Percentiles rank a stretch among this genome's conserved stretches.
Conservation (phyloP, 2,329 filamentous ascomycete genomes). For the Cladosporium cucumerinum region DNA sequence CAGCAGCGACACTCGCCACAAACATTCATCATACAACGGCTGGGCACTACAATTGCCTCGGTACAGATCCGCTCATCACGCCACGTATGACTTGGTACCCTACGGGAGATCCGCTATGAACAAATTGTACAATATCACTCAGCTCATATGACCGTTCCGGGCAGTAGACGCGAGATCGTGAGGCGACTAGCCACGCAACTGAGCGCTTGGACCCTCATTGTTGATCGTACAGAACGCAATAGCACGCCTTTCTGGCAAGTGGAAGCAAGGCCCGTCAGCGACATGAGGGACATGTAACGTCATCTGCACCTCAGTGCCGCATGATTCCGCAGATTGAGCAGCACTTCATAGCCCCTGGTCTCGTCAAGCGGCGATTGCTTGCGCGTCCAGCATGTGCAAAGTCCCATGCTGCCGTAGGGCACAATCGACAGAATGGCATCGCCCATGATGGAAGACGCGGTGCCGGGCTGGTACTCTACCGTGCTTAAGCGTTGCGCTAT, state of each 20-base stretch:
- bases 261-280: background rate
- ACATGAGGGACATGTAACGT: background rate
- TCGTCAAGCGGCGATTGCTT: background rate
- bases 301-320: background rate
- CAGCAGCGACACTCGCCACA: background rate
- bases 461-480: background rate
- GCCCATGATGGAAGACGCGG: conserved; percentile 1
- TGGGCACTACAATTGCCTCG: background rate
- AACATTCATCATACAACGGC: background rate
- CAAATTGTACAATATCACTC: background rate
- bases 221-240: background rate
- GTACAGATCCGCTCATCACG: background rate
- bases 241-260: conserved; percentile 8
- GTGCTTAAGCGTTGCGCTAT: conserved; percentile 6
- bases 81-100: background rate
- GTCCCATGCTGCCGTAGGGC: background rate
- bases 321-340: background rate
- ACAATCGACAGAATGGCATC: background rate
- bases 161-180: background rate
- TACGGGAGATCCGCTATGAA: background rate
- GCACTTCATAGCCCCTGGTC: background rate
- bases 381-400: background rate
- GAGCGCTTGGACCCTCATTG: background rate
- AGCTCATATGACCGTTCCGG: background rate
- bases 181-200: conserved; percentile 2